phyloP scores from a whole-genome alignment of 768 basidiomycete species.

The Suillus clintonianus region DNA sequence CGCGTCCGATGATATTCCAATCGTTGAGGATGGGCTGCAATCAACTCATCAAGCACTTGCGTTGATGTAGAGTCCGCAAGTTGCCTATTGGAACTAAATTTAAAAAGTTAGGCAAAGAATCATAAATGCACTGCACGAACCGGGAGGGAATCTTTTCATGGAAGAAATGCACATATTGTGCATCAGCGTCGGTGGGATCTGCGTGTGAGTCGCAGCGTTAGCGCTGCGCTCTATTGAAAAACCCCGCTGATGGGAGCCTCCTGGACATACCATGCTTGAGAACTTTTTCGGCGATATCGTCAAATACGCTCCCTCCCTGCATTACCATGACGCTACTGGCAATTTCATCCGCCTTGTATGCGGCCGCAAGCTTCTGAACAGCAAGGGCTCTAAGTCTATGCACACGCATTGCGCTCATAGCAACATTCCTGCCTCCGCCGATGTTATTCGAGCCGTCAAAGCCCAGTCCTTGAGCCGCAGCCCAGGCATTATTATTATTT shows the following conservation, averaged over 20 bases:
- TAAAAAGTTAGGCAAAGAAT: conserved; percentile 16
- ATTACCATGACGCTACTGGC: conserved; percentile 94
- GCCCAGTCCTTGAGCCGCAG: conserved; percentile 61
- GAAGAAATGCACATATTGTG: conserved; percentile 90
- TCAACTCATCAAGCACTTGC: conserved; percentile 76
- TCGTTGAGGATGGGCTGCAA: conserved; percentile 68
- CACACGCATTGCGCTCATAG: conserved; percentile 84
- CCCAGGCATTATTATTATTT: conserved; percentile 55
- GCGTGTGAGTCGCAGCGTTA: conserved; percentile 7
- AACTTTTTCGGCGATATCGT: conserved; percentile 88
- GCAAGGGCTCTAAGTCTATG: conserved; percentile 80
- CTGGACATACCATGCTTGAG: conserved; percentile 59
- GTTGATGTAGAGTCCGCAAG: conserved; percentile 84
- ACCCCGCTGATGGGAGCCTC: neutral
- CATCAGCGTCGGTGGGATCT: conserved; percentile 80
- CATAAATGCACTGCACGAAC: conserved; percentile 42
- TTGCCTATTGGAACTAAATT: conserved; percentile 52
- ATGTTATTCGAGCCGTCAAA: conserved; percentile 57
- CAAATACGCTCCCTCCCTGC: conserved; percentile 92
- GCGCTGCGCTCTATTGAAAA: neutral
- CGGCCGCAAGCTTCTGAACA: conserved; percentile 83
- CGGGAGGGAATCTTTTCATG: conserved; percentile 94
- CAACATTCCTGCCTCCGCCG: conserved; percentile 67
- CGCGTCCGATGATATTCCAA: conserved; percentile 87
- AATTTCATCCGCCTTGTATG: conserved; percentile 87